phyloP scores from a whole-genome alignment of 2,329 filamentous ascomycete species.

The Fusarium sublunatum region DNA sequence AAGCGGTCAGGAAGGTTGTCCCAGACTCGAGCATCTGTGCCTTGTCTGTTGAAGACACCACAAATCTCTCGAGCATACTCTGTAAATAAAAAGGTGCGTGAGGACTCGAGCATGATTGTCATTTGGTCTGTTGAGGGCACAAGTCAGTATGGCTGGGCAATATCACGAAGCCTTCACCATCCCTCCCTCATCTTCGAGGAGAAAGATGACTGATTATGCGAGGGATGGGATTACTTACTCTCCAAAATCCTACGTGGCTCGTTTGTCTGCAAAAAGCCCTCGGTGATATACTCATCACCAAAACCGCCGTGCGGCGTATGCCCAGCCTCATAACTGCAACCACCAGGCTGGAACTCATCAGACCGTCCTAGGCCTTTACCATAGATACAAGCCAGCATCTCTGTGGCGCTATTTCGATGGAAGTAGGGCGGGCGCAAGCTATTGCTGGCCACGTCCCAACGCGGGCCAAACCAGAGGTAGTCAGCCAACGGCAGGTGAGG shows the following conservation, averaged over 20 bases:
- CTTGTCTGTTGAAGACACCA: constrained; percentile 17
- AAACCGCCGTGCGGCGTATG: constrained; percentile 24
- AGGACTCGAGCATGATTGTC: constrained; percentile 25
- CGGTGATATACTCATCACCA: constrained; percentile 13
- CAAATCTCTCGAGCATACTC: constrained; percentile 19
- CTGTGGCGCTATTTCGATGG: constrained; percentile 5
- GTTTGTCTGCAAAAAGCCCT: constrained; percentile 11
- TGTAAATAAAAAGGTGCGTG: constrained; percentile 21
- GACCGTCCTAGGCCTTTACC: constrained; percentile 8
- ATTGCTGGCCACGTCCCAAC: constrained; percentile 16
- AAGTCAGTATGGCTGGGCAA: background rate
- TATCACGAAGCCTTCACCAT: background rate
- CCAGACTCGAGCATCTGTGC: constrained; percentile 18
- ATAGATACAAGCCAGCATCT: constrained; percentile 17
- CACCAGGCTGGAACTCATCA: constrained; percentile 13
- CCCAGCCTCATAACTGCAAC: constrained; percentile 18
- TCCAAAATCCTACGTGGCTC: constrained; percentile 15
- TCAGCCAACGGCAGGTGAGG: constrained; percentile 9
- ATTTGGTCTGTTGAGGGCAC: constrained; percentile 15
- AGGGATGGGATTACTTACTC: background rate
- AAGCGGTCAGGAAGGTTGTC: constrained; percentile 17
- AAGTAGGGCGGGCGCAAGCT: constrained; percentile 12
- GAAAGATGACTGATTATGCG: too few relatives aligned
- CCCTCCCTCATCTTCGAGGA: too few relatives aligned
- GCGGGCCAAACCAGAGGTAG: constrained; percentile 8